A percentile compares a stretch with the other conserved stretches of the same genome.
phyloP scores from a whole-genome alignment of 108 stramenopile species.

The Mayamaea pseudoterrestris region DNA sequence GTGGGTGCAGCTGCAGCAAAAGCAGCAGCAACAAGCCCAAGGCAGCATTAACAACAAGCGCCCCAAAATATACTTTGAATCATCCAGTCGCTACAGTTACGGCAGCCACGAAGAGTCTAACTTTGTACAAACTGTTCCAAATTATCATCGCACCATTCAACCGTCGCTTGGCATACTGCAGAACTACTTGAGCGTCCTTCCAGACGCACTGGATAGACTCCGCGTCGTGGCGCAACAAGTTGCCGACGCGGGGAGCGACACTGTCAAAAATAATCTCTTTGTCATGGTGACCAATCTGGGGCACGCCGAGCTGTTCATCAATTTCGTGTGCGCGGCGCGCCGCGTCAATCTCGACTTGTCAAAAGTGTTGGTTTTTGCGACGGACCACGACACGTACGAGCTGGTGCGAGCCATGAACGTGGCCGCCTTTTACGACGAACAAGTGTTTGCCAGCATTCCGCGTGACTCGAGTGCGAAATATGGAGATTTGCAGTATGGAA shows the following conservation, averaged over 20 bases:
- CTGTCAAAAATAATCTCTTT: slow-evolving; percentile 7
- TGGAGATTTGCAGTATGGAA: slow-evolving; percentile 53
- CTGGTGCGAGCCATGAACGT: slow-evolving; percentile 53
- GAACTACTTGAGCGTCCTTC: neutral
- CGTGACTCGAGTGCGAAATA: slow-evolving; percentile 40
- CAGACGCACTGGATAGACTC: neutral
- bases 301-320: slow-evolving; percentile 56
- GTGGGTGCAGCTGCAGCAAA: no score
- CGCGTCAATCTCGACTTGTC: slow-evolving; percentile 31
- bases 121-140: no score
- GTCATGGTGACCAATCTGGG: slow-evolving; percentile 34
- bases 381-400: slow-evolving; percentile 59
- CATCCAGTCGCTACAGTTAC: no score
- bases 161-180: no score
- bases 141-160: neutral
- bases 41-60: no score
- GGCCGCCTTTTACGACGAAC: slow-evolving; percentile 54
- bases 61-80: no score
- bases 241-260: neutral
- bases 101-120: no score
- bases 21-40: no score
- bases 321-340: slow-evolving; percentile 56
- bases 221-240: neutral
- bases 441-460: slow-evolving; percentile 40
- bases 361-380: slow-evolving; percentile 56